Percentiles rank a stretch among this genome's conserved stretches.
Evolutionary conservation across 495 filamentous ascomycete genomes (phyloP).

Genomic region (Letharia columbiana): DNA sequence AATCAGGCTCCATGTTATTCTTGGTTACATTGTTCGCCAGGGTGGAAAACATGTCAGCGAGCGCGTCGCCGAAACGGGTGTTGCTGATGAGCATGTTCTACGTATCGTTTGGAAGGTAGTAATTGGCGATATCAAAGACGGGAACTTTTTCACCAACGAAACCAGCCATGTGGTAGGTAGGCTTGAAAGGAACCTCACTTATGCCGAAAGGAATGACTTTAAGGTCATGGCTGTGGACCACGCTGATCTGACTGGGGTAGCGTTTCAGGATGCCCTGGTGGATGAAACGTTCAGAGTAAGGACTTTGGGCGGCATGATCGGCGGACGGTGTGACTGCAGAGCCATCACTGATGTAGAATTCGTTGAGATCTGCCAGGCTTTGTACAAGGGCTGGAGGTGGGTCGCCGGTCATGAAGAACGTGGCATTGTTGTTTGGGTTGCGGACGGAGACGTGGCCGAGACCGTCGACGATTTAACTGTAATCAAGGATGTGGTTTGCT

Average conservation of each 20-base stretch:
- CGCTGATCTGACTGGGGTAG: neutral
- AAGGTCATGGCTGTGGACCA: neutral
- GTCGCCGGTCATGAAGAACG: neutral
- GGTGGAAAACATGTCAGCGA: slow-evolving; percentile 25
- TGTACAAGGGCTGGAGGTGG: neutral
- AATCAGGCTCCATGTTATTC: slow-evolving; percentile 5
- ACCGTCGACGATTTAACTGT: neutral
- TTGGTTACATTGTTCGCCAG: neutral
- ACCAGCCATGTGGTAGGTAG: neutral
- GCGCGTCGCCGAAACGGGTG: slow-evolving; percentile 27
- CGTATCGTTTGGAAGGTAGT: slow-evolving; percentile 22
- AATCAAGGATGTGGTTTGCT: slow-evolving; percentile 12
- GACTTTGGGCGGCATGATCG: neutral
- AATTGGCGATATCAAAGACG: slow-evolving; percentile 31
- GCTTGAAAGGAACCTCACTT: neutral
- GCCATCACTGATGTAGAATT: neutral
- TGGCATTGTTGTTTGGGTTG: neutral
- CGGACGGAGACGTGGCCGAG: slow-evolving; percentile 3
- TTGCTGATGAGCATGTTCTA: slow-evolving; percentile 39
- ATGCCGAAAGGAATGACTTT: neutral
- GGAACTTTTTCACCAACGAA: slow-evolving; percentile 21
- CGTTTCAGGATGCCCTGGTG: slow-evolving; percentile 1
- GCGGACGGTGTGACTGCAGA: neutral
- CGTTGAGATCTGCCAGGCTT: neutral
- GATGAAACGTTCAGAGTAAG: neutral